Percentiles rank a stretch among this genome's conserved stretches.
phyloP scores from a whole-genome alignment of 2,329 filamentous ascomycete genomes.

The Pyrenochaeta sp. region DNA sequence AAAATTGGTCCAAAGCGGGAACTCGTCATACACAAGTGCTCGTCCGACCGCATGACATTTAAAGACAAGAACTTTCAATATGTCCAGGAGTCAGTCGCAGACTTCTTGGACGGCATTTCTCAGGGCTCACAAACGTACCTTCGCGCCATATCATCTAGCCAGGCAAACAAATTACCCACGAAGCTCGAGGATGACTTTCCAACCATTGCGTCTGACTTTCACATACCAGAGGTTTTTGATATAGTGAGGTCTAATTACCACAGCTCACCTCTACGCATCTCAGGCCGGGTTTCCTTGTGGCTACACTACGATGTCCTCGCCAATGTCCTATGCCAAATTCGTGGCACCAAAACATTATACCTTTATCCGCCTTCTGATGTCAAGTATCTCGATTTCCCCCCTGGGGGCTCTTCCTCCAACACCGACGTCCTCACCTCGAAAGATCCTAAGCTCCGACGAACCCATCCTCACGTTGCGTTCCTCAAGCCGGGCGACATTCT shows the following conservation, averaged over 20 bases:
- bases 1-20: constrained; percentile 53
- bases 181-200: constrained; percentile 77
- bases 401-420: constrained; percentile 82
- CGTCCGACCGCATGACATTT: constrained; percentile 77
- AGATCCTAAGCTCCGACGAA: constrained; percentile 29
- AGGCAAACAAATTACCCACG: constrained; percentile 75
- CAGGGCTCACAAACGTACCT: constrained; percentile 74
- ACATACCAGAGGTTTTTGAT: constrained; percentile 60
- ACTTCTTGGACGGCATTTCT: constrained; percentile 68
- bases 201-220: constrained; percentile 72
- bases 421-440: constrained; percentile 70
- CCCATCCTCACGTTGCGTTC: constrained; percentile 72
- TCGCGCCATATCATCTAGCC: constrained; percentile 75
- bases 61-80: constrained; percentile 84
- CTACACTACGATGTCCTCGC: constrained; percentile 92
- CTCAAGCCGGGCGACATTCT: constrained; percentile 78
- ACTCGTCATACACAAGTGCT: constrained; percentile 78
- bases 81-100: constrained; percentile 70
- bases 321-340: constrained; percentile 83
- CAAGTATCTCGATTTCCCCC: constrained; percentile 71
- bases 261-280: constrained; percentile 81
- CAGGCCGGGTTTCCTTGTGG: constrained; percentile 85
- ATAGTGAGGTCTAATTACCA: constrained; percentile 69
- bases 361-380: constrained; percentile 84
- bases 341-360: constrained; percentile 75